Evolutionary conservation across 306 rosid genomes (phyloP).

Genomic region (Pyrus communis): DNA sequence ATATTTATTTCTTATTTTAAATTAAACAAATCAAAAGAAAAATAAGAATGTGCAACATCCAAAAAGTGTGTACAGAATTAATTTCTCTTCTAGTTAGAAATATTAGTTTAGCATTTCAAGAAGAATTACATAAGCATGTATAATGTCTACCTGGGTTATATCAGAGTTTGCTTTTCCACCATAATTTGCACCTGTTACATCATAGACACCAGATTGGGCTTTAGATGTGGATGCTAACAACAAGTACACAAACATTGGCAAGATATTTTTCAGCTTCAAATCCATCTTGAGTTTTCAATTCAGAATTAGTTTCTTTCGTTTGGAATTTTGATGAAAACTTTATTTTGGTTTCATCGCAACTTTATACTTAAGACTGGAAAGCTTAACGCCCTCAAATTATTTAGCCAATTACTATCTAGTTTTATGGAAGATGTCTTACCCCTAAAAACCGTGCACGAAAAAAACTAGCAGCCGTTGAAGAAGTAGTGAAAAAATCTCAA

Average conservation of each 20-base stretch:
- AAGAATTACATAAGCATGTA: not conserved
- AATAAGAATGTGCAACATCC: too few species aligned
- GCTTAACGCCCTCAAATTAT: not conserved
- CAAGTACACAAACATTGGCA: not conserved
- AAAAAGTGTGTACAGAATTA: too few species aligned
- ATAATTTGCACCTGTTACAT: constrained; percentile 5
- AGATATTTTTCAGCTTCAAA: not conserved
- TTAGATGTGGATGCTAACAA: not conserved
- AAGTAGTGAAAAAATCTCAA: too few species aligned
- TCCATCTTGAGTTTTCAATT: not conserved
- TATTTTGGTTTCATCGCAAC: not conserved
- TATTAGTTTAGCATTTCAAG: too few species aligned
- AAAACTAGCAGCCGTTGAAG: too few species aligned
- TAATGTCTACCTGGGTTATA: constrained; percentile 9
- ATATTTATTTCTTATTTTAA: too few species aligned
- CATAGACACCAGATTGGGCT: not conserved
- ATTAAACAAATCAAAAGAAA: too few species aligned
- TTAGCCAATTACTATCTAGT: not conserved
- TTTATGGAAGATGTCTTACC: too few species aligned
- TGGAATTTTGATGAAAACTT: not conserved
- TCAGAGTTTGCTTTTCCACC: constrained; percentile 17
- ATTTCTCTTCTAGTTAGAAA: too few species aligned
- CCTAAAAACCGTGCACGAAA: too few species aligned
- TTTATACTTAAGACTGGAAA: not conserved
- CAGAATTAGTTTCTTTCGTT: not conserved